Base-by-base conservation (phyloP, 306 rosid species). In the Spatholobus suberectus region DNA sequence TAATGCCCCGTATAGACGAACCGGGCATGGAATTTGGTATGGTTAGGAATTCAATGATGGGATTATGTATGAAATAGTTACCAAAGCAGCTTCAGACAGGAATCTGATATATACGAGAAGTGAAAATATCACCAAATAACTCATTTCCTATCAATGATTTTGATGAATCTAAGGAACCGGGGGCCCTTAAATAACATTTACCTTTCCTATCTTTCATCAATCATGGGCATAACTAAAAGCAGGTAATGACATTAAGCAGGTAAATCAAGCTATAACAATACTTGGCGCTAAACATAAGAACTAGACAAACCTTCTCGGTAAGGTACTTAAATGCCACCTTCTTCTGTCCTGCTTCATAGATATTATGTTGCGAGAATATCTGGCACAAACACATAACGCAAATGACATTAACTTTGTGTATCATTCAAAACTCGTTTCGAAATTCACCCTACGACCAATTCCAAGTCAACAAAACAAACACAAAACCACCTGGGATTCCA, bases 341-440 rank as follows among this genome's bases (percentile, higher is more conserved):
- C 87, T 96, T 96, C 63, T 92, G 97, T n/a, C 99, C 98, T 0
- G 99, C 98, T 87, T 96, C 98, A 63, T 96, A 96, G 78, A 96
- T 92, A 87, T 94, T 96, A 86, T 92, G 90, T 73, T 96, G 94
- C 15, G 98, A 96, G 86, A 85, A 90, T 86, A 96, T 92, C 99
- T 96, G 91, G 51, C 14, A 63, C 11, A 74, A 70, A 74, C 66
- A 77, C 15, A 81, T 6, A 77, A 43, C 21, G 32, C 80, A 58
- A 13, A 71, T 35, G 21, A 81, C 41, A 49, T 67, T 21, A 47
- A 70, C 21, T 79, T 54, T 4, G 38, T 29, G 43, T 18, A 69
- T 62, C 40, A 66, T 58, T 59, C 55, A 73, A 65, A 81, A 47
- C 13, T 46, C 7, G 20, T 73, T 32, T 3, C 21, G 15, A 78